Percentiles rank a stretch among this genome's conserved stretches.
Conservation (phyloP, 257 asterid species). For the Vinca minor region DNA sequence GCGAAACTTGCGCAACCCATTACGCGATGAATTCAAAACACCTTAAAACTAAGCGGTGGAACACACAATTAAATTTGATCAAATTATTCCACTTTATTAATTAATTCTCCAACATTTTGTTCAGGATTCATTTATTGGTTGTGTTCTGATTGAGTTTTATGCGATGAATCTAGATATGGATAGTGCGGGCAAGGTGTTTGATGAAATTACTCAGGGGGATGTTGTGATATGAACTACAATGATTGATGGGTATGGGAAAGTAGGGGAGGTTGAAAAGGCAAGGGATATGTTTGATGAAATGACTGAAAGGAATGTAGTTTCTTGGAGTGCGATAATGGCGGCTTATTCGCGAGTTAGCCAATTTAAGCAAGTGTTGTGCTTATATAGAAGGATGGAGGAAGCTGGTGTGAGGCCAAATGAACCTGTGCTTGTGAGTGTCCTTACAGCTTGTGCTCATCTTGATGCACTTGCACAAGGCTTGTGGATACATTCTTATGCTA, state of each 20-base stretch:
- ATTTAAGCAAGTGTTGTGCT: slow-evolving; percentile 43
- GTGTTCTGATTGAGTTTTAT: slow-evolving; percentile 55
- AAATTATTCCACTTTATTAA: too few species aligned
- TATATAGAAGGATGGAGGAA: slow-evolving; percentile 48
- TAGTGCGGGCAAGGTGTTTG: slow-evolving; percentile 46
- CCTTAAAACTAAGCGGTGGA: too few species aligned
- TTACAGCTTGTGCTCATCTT: slow-evolving; percentile 77
- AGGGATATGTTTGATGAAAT: slow-evolving; percentile 41
- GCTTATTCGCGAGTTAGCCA: slow-evolving; percentile 50
- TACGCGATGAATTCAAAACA: too few species aligned
- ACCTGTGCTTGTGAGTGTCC: slow-evolving; percentile 54
- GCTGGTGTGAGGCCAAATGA: slow-evolving; percentile 48
- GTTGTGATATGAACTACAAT: slow-evolving; percentile 74
- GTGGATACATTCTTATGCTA: slow-evolving; percentile 61
- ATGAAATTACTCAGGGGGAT: slow-evolving; percentile 45
- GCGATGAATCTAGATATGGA: slow-evolving; percentile 37
- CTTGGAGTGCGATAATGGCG: slow-evolving; percentile 71
- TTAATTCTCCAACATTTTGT: too few species aligned
- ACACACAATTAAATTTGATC: too few species aligned
- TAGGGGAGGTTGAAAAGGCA: slow-evolving; percentile 41
- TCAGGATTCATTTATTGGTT: slow-evolving; percentile 42
- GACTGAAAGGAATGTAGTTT: too few species aligned
- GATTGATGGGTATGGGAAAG: slow-evolving; percentile 62
- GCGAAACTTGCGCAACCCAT: too few species aligned
- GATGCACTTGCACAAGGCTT: slow-evolving; percentile 63